These are phyloP conservation scores for Epichloe sp. DNA, from an alignment of 2,329 filamentous ascomycete species.

Conservation along the genomic window DNA sequence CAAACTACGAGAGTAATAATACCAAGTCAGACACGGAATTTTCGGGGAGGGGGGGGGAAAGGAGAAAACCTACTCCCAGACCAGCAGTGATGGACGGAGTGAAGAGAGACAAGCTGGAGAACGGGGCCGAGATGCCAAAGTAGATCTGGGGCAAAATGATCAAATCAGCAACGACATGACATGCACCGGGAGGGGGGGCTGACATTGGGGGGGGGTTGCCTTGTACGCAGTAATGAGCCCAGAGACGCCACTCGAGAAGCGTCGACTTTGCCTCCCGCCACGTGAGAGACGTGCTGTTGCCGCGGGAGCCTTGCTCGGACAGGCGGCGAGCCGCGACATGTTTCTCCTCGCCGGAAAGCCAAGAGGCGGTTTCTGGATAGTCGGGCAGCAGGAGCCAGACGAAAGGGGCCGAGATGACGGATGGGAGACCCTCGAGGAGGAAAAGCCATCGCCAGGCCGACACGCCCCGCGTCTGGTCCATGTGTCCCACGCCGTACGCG, in stretches of 20 bases:
- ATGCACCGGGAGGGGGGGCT: too few relatives aligned
- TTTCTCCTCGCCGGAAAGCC: slow-evolving; percentile 47
- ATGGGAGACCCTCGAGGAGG: slow-evolving; percentile 51
- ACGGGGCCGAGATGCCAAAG: slow-evolving; percentile 37
- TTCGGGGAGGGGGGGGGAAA: background rate
- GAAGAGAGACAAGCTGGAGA: slow-evolving; percentile 48
- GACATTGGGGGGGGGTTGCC: too few relatives aligned
- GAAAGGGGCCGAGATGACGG: slow-evolving; percentile 46
- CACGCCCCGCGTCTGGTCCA: slow-evolving; percentile 49
- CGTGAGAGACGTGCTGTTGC: slow-evolving; percentile 47
- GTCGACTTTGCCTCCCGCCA: slow-evolving; percentile 58
- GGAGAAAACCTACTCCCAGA: slow-evolving; percentile 15
- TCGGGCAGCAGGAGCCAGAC: slow-evolving; percentile 59
- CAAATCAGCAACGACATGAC: too few relatives aligned
- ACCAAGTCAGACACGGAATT: background rate
- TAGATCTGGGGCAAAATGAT: slow-evolving; percentile 21
- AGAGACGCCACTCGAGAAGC: slow-evolving; percentile 52
- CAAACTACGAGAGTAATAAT: slow-evolving; percentile 15
- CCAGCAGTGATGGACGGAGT: slow-evolving; percentile 47
- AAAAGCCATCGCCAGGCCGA: slow-evolving; percentile 58
- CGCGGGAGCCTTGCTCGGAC: slow-evolving; percentile 35
- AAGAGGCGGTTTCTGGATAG: slow-evolving; percentile 50
- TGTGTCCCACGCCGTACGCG: slow-evolving; percentile 58
- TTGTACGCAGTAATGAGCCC: slow-evolving; percentile 43
- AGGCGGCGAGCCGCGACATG: slow-evolving; percentile 35